Evolutionary conservation across 768 basidiomycete species (phyloP), one percentile per base, ranked within the genome.

Genomic region (Psilocybe tampanensis): DNA sequence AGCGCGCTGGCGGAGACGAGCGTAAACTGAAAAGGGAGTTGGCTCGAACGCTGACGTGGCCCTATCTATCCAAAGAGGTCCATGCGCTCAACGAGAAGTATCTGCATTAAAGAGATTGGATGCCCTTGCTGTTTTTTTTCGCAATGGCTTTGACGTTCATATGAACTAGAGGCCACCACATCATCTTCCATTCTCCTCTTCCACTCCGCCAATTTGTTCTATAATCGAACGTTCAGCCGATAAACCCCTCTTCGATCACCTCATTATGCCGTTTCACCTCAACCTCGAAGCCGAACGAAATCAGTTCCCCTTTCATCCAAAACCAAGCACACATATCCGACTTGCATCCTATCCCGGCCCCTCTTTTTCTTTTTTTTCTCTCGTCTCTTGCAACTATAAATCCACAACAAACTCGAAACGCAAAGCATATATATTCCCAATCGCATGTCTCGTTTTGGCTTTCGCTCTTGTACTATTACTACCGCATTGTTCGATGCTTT

Each of bases 61-160:
- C 91, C 36, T 93, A 84, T 71, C 80, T 95, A 45, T 88, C 91
- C 54, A 86, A 84, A 68, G 92, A 95, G 76, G 89, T 95, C 52
- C 90, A 94, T 65, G 78, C 85, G 32, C 75, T 94, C 56, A 95
- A 95, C 66, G 90, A 93, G 74, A 92, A 94, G 67, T 95, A 94
- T 52, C 70, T 81, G 51, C 78, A 77, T 66, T 78, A 60, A 71
- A 33, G 8, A n/a, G 8, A n/a, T 8, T 33, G 9, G 24, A n/a
- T 21, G 22, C 24, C 17, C 39, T 23, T 22, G 44, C 13, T 26
- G n/a, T 12, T n/a, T 44, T 12, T 44, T 32, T n/a, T 7, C 9
- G 18, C 42, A 22, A 2, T 9, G 29, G 17, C 23, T 13, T 36
- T 11, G 43, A 47, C 29, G 32, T 26, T 17, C n/a, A 22, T 33